Evolutionary conservation across 163 green algal species (phyloP), one percentile per base, ranked within the genome.

Genomic region (Prototheca cutis): DNA sequence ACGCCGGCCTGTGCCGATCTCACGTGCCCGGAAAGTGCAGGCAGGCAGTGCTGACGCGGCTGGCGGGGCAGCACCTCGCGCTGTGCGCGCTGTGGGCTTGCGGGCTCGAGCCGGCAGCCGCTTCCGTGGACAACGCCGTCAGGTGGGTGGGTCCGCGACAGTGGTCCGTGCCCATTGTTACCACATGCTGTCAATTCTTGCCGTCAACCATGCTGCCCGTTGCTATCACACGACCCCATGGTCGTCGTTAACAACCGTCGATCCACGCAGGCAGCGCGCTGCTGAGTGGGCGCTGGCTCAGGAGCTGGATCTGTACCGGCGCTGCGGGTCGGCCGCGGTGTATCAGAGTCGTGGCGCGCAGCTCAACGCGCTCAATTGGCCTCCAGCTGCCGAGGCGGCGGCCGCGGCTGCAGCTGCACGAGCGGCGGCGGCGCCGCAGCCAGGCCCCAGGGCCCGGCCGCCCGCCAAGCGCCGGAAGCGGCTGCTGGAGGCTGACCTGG

Each of bases 61-160:
- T 54, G 48, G 48, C 48, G 23, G 48, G 48, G 8, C 24, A 54
- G 33, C 48, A 54, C 48, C 48, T 54, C n/a, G 48, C 24, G 5
- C 24, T 54, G n/a, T 31, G n/a, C 23, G 48, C 24, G 5, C 3
- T 54, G 23, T 54, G 24, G 24, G 6, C 10, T 25, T 17, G 24
- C 8, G 7, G 19, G 5, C 48, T 32, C 7, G 48, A 54, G 24
- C 23, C 23, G 4, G 21, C 23, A 4, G 48, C 48, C 6, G 48
- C 24, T 4, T 23, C 48, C 4, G 24, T 23, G 24, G 4, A 15
- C n/a, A 6, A 32, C 6, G n/a, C 4, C 6, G 7, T 54, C 24
- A 54, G 48, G 48, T 54, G 23, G 7, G 19, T n/a, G n/a, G n/a
- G n/a, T n/a, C n/a, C n/a, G n/a, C n/a, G n/a, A n/a, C n/a, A n/a